Conservation (phyloP, 495 filamentous ascomycete species). For the Hypoxylon rickii region DNA sequence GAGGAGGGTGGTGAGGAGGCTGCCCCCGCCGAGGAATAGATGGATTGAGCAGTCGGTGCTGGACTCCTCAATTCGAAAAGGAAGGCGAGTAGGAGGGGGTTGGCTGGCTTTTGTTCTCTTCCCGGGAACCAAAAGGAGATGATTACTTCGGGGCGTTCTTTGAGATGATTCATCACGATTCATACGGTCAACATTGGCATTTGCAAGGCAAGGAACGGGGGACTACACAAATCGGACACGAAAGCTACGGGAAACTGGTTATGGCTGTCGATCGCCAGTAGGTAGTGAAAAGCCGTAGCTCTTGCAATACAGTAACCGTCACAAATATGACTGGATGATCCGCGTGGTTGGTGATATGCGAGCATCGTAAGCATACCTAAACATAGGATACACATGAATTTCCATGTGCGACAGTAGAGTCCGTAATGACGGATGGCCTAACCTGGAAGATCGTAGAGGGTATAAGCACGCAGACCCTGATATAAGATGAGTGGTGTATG, state of each 20-base stretch:
- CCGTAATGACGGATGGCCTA: too few relatives aligned
- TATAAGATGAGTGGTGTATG: too few relatives aligned
- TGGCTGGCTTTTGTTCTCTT: constrained; percentile 6
- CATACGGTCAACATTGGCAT: constrained; percentile 30
- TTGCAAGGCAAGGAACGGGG: constrained; percentile 35
- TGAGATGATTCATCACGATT: constrained; percentile 11
- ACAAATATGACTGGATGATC: constrained; percentile 10
- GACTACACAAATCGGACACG: constrained; percentile 4
- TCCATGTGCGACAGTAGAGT: neutral
- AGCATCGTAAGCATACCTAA: neutral
- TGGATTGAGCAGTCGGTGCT: constrained; percentile 40
- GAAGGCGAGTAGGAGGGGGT: constrained; percentile 6
- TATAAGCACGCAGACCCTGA: too few relatives aligned
- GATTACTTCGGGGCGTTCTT: constrained; percentile 37
- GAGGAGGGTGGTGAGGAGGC: constrained; percentile 63
- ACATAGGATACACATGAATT: neutral
- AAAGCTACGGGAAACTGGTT: neutral
- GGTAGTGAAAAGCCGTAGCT: constrained; percentile 7
- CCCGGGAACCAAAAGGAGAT: constrained; percentile 17
- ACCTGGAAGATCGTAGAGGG: too few relatives aligned
- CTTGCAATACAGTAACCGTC: constrained; percentile 34
- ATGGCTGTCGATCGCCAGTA: neutral
- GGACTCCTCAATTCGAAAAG: constrained; percentile 37
- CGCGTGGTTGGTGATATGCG: too few relatives aligned
- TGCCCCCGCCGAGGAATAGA: constrained; percentile 56